phyloP scores from a whole-genome alignment of 176 grass and related monocot species.

The Chrysopogon serrulatus region DNA sequence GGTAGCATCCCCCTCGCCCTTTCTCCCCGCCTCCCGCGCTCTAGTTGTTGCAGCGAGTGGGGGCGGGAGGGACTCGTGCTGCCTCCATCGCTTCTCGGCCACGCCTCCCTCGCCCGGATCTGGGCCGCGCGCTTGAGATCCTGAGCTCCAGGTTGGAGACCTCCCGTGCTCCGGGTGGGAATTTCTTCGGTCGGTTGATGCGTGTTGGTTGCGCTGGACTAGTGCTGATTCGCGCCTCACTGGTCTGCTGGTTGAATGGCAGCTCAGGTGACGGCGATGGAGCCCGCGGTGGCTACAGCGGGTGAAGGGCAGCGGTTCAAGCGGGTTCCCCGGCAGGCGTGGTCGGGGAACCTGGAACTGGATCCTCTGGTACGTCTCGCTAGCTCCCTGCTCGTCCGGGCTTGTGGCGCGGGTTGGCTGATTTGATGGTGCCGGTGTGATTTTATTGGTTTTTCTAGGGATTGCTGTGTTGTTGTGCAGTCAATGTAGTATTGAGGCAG shows the following conservation, averaged over 20 bases:
- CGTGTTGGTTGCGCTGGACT: not conserved
- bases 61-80: slow-evolving; percentile 5
- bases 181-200: not conserved
- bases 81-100: slow-evolving; percentile 7
- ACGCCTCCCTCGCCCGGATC: slow-evolving; percentile 35
- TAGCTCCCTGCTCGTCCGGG: not conserved
- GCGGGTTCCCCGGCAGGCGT: slow-evolving; percentile 59
- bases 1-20: slow-evolving; percentile 2
- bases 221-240: slow-evolving; percentile 1
- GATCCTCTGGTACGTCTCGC: slow-evolving; percentile 65
- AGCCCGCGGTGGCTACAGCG: slow-evolving; percentile 40
- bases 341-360: slow-evolving; percentile 49
- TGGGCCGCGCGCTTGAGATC: slow-evolving; percentile 36
- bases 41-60: slow-evolving; percentile 24
- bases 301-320: slow-evolving; percentile 76
- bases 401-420: not conserved
- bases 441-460: slow-evolving; percentile 3
- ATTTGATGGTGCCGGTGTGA: slow-evolving; percentile 4
- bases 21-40: not conserved
- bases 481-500: slow-evolving; percentile 6
- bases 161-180: slow-evolving; percentile 16
- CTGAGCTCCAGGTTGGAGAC: slow-evolving; percentile 20
- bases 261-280: slow-evolving; percentile 35
- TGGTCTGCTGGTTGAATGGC: slow-evolving; percentile 11
- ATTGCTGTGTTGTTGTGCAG: not conserved